Percentiles rank a stretch among this genome's conserved stretches.
Conservation (phyloP, 371 early-diverging fungal genomes). For the Amoeboaphelidium occidentale region DNA sequence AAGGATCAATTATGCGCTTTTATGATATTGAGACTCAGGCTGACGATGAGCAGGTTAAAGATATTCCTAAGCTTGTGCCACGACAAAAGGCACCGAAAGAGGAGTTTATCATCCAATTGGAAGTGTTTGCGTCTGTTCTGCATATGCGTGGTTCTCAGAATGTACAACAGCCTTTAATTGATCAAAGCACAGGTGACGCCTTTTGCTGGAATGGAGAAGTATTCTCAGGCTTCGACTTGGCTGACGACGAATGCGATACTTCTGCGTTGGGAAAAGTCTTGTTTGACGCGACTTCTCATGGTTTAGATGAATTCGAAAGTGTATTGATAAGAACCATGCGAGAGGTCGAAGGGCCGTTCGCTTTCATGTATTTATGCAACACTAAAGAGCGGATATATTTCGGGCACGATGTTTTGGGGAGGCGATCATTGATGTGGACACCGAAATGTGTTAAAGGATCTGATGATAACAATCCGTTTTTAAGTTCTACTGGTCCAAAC, state of each 20-base stretch:
- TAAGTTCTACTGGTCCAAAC: neutral
- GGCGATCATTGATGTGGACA: conserved; percentile 42
- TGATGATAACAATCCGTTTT: neutral
- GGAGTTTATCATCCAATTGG: neutral
- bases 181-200: conserved; percentile 18
- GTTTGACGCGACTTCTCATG: neutral
- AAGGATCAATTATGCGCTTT: no score
- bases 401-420: conserved; percentile 55
- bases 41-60: no score
- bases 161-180: conserved; percentile 33
- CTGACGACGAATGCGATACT: neutral
- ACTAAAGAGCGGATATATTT: conserved; percentile 31
- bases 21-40: no score
- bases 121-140: conserved; percentile 38
- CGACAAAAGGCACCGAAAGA: no score
- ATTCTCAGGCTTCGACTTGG: conserved; percentile 37
- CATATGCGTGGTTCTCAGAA: conserved; percentile 38
- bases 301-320: neutral
- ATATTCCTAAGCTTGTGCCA: no score
- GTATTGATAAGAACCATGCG: neutral
- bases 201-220: conserved; percentile 63
- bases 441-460: conserved; percentile 1
- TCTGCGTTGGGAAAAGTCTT: neutral
- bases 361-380: conserved; percentile 9
- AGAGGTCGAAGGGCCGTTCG: neutral